These are phyloP conservation scores for Dactylorhiza incarnata DNA, from an alignment of 106 monocot species.

Conservation along the genomic window DNA sequence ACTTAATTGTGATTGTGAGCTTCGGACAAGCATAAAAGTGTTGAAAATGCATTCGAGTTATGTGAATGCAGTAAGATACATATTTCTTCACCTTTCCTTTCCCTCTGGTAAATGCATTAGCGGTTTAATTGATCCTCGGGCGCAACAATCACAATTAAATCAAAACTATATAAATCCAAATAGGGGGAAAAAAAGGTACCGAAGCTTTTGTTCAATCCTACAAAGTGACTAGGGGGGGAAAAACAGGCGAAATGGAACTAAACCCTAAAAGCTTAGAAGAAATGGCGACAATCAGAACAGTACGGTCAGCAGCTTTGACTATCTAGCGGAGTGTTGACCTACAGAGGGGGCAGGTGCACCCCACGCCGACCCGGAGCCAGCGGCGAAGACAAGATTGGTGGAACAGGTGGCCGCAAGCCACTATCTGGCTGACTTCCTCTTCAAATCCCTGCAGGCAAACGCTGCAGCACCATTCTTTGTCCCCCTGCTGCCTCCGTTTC, in stretches of 20 bases:
- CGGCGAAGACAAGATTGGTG: slow-evolving; percentile 10
- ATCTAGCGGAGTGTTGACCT: slow-evolving; percentile 2
- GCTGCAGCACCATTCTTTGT: not conserved
- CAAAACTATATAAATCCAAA: not conserved
- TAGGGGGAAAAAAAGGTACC: not conserved
- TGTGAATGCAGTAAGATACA: no score
- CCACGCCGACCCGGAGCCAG: slow-evolving; percentile 1
- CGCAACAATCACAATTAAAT: not conserved
- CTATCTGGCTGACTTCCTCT: slow-evolving; percentile 8
- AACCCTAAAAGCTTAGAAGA: not conserved
- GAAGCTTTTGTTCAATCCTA: not conserved
- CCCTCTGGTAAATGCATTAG: not conserved
- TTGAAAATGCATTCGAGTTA: no score
- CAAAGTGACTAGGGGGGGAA: not conserved
- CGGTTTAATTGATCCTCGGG: not conserved
- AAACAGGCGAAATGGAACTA: not conserved
- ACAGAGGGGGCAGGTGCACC: slow-evolving; percentile 6
- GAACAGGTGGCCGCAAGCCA: slow-evolving; percentile 10
- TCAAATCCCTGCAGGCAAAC: slow-evolving; percentile 8
- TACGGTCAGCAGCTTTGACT: not conserved
- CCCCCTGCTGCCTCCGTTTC: not conserved
- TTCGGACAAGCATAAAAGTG: no score
- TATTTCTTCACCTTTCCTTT: no score
- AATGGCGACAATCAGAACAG: not conserved
- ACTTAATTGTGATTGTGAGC: no score